Conservation (phyloP, 805 yeast species). For the Ogataea angusta region DNA sequence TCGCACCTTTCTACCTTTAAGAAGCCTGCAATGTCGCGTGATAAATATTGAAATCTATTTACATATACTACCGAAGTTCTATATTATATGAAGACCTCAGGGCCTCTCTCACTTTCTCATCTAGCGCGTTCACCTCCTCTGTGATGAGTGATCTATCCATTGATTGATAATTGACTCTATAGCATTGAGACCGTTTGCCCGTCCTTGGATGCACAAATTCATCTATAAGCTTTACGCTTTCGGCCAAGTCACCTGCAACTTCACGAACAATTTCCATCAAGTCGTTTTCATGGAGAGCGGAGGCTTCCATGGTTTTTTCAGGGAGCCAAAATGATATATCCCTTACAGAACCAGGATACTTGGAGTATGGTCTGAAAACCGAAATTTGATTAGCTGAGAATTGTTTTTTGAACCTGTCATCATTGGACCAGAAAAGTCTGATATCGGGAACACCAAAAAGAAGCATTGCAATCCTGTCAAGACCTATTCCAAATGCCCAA, state of each 20-base stretch:
- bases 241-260: constrained; percentile 83
- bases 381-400: constrained; percentile 63
- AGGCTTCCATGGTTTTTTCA: constrained; percentile 20
- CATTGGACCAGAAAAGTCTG: constrained; percentile 85
- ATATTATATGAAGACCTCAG: constrained; percentile 53
- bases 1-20: too few species aligned
- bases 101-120: constrained; percentile 59
- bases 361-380: constrained; percentile 83
- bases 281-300: constrained; percentile 73
- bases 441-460: constrained; percentile 95
- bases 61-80: constrained; percentile 40
- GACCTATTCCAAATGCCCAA: constrained; percentile 97
- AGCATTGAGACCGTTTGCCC: constrained; percentile 73
- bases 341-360: constrained; percentile 80
- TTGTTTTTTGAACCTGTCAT: constrained; percentile 72
- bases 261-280: constrained; percentile 89
- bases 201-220: constrained; percentile 85
- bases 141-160: constrained; percentile 92
- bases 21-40: too few species aligned
- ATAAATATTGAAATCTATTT: background rate
- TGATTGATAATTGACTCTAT: constrained; percentile 87
- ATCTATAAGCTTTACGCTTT: constrained; percentile 76
- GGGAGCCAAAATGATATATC: constrained; percentile 94
- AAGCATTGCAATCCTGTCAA: constrained; percentile 94
- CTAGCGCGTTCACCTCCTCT: constrained; percentile 75